Base-by-base conservation (phyloP, 2,329 filamentous ascomycete species). In the Penicillium freii region DNA sequence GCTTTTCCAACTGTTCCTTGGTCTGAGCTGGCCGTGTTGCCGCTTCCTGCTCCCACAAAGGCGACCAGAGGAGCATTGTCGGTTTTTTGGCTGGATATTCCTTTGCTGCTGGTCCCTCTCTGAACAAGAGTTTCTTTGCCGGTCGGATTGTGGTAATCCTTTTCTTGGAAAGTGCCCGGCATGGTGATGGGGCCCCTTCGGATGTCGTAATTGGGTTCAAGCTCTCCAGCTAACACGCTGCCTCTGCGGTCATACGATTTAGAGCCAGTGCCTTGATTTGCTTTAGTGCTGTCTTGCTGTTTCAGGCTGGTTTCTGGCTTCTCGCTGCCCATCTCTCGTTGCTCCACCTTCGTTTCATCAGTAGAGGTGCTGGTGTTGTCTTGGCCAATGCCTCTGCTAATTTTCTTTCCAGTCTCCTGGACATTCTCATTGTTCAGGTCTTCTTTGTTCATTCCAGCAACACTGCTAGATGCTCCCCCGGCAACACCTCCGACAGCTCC, bases 181-280 rank as follows among this genome's bases (percentile, higher is more conserved):
- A n/a, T 17, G 2, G 59, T 61, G 23, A 66, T 63, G 15, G 64
- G 65, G 4, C 65, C 65, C 21, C 52, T 66, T 34, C 51, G 56
- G 25, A 67, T 67, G 45, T 67, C 65, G n/a, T 59, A 45, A 17
- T 66, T 66, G 8, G 58, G 51, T 27, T 53, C 43, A 13, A 57
- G 54, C 6, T 47, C 19, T 34, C 54, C 54, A 19, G 54, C 49
- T 15, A 42, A 36, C 34, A 57, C 54, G 34, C 49, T 57, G 9
- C 43, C 42, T 29, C 27, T 46, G 34, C 17, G 54, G 13, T 53
- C 49, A 19, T 3, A 7, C 5, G 23, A 4, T 19, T 27, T 2
- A 17, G 33, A 19, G 17, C 19, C 21, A n/a, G 19, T 27, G n/a
- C 15, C 4, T 44, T 45, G 4, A 1, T 6, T 45, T 25, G 31